Evolutionary conservation across 306 rosid species (phyloP), one percentile per base, ranked within the genome.

Genomic region (Begonia peltatifolia): DNA sequence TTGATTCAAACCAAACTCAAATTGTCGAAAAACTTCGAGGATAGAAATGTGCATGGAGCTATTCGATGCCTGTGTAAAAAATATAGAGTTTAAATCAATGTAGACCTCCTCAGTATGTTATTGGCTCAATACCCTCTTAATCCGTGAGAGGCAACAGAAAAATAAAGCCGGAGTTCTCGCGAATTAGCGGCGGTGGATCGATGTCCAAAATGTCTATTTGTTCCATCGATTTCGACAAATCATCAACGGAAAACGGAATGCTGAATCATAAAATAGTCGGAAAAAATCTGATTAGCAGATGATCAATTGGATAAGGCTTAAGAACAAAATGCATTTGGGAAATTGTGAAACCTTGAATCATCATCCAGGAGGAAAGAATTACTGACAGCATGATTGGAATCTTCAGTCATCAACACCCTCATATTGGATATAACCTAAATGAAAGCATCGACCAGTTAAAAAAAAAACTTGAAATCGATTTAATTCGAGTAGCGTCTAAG

Each of bases 181-280:
- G 99, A 58, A 92, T 92, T 72, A 92, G 73, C 0, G 96, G 89
- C 50, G 99, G 99, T 66, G 99, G 96, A 73, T 87, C 99, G 10
- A 92, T 73, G 38, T 92, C 99, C 2, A 83, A 79, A 30, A 83
- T 79, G 14, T 92, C 99, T 57, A 86, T 79, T 73, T 81, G 81
- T 71, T 81, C 75, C 83, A 92, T 87, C 36, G 99, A 81, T 82
- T 92, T 92, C 54, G 99, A 92, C 59, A 92, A 81, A 64, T 92
- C 99, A 20, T 92, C 96, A 72, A 92, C 99, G 10, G 99, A 79
- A 78, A 92, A 92, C 2, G 99, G 99, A 56, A 92, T 92, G 78
- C 99, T 92, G 87, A 75, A 66, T 54, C 58, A 30, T 30, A 30
- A 30, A 30, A 30, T 7, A 7, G 50, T 22, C 64, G 53, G 54